These are phyloP conservation scores for Spathaspora hagerdaliae DNA, from an alignment of 805 yeast species.

Conservation along the genomic window DNA sequence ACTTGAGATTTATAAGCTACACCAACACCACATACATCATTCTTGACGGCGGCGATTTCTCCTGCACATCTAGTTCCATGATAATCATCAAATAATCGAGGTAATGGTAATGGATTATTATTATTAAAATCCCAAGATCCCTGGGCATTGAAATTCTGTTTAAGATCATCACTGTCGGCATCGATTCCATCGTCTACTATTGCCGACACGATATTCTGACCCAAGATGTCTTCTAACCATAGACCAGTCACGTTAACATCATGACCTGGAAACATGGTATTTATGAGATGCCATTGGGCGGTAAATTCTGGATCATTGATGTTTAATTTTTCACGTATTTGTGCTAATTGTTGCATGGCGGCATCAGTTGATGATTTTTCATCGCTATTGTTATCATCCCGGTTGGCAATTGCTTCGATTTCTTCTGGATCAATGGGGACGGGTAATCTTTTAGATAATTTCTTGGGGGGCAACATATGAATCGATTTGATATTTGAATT, in stretches of 20 bases:
- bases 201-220: slow-evolving; percentile 79
- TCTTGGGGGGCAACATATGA: slow-evolving; percentile 52
- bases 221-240: slow-evolving; percentile 81
- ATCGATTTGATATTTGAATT: slow-evolving; percentile 41
- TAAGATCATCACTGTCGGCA: slow-evolving; percentile 69
- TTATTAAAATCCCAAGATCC: slow-evolving; percentile 96
- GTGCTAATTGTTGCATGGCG: slow-evolving; percentile 46
- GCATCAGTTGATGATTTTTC: slow-evolving; percentile 31
- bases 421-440: slow-evolving; percentile 32
- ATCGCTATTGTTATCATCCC: neutral
- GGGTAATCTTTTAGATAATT: slow-evolving; percentile 56
- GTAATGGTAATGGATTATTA: slow-evolving; percentile 70
- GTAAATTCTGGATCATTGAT: slow-evolving; percentile 82
- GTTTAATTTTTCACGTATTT: slow-evolving; percentile 47
- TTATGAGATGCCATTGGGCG: slow-evolving; percentile 90
- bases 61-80: slow-evolving; percentile 99
- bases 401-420: neutral
- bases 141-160: slow-evolving; percentile 59
- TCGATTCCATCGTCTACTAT: slow-evolving; percentile 94
- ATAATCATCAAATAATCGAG: slow-evolving; percentile 74
- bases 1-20: slow-evolving; percentile 88
- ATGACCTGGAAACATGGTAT: slow-evolving; percentile 66
- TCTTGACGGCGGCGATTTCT: slow-evolving; percentile 87
- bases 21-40: slow-evolving; percentile 91
- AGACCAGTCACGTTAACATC: slow-evolving; percentile 85